Percentiles rank a stretch among this genome's conserved stretches.
Evolutionary conservation across 2,329 filamentous ascomycete species (phyloP).

Genomic region (Stachybotrys echinatus): DNA sequence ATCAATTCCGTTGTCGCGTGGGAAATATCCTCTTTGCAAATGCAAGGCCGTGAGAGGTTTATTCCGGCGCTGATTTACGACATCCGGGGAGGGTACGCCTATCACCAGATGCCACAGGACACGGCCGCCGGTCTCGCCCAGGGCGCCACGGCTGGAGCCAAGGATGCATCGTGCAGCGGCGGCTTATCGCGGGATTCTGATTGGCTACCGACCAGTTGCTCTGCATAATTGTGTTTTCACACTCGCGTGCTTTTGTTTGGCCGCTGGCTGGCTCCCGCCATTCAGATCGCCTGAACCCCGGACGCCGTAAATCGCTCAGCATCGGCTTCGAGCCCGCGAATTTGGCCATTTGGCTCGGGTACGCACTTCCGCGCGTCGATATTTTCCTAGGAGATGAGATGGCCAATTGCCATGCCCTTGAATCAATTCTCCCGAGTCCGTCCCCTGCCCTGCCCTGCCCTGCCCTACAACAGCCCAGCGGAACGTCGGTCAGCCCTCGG

Average conservation of each 20-base stretch:
- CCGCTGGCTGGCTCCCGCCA: neutral
- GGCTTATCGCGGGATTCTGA: slow-evolving; percentile 23
- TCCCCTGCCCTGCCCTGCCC: too few species aligned
- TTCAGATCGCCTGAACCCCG: neutral
- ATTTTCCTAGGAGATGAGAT: too few species aligned
- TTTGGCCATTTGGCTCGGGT: neutral
- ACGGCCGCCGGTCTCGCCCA: slow-evolving; percentile 1
- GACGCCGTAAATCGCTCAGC: neutral
- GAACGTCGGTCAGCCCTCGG: too few species aligned
- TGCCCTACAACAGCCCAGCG: too few species aligned
- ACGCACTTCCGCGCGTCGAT: neutral
- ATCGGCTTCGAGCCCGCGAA: neutral
- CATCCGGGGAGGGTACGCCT: neutral
- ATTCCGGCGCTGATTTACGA: too few species aligned
- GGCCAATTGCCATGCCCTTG: too few species aligned
- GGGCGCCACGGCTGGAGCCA: slow-evolving; percentile 5
- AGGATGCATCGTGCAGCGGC: slow-evolving; percentile 5
- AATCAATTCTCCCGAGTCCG: too few species aligned
- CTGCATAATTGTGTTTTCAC: slow-evolving; percentile 28
- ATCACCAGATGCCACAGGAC: neutral
- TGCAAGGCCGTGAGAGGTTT: too few species aligned
- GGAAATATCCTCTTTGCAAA: neutral
- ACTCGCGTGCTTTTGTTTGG: neutral
- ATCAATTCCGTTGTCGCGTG: neutral
- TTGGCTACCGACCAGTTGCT: slow-evolving; percentile 18